Percentiles rank a stretch among this genome's conserved stretches.
Conservation (phyloP, 129 eudicot genomes). For the Lonicera japonica region DNA sequence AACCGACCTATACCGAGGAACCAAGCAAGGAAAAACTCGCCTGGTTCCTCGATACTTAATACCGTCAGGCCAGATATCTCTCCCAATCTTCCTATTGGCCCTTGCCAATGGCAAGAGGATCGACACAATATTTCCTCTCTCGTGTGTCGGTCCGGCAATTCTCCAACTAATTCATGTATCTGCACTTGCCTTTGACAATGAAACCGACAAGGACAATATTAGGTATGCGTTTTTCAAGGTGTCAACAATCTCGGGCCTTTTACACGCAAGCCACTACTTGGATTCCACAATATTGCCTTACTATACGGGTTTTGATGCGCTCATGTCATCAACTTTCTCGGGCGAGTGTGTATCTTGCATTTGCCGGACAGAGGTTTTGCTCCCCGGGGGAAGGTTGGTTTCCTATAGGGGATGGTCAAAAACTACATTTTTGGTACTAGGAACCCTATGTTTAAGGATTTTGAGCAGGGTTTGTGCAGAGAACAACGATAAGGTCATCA, state of each 20-base stretch:
- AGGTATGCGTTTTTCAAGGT: conserved; percentile 10
- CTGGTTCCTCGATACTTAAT: conserved; percentile 13
- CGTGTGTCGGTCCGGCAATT: conserved; percentile 11
- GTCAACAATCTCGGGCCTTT: conserved; percentile 16
- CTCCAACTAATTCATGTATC: conserved; percentile 19
- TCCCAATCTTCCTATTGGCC: conserved; percentile 13
- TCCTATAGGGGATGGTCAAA: conserved; percentile 17
- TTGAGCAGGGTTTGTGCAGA: conserved; percentile 1
- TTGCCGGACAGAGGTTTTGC: conserved; percentile 10
- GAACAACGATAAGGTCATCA: background rate
- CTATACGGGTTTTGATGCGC: conserved; percentile 22
- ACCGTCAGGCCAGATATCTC: conserved; percentile 21
- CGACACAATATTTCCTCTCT: conserved; percentile 10
- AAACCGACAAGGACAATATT: background rate
- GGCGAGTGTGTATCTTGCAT: conserved; percentile 20
- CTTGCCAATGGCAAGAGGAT: conserved; percentile 21
- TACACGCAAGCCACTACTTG: conserved; percentile 16
- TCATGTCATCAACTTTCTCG: conserved; percentile 9
- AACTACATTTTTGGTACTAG: conserved; percentile 8
- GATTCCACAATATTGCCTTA: conserved; percentile 18
- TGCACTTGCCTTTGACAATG: conserved; percentile 12
- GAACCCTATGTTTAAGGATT: conserved; percentile 16
- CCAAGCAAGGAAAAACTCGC: background rate
- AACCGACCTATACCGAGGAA: background rate
- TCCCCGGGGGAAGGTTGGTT: conserved; percentile 14